Evolutionary conservation across 2,329 filamentous ascomycete genomes (phyloP), one percentile per base, ranked within the genome.

Genomic region (Orbilia ellipsospora): DNA sequence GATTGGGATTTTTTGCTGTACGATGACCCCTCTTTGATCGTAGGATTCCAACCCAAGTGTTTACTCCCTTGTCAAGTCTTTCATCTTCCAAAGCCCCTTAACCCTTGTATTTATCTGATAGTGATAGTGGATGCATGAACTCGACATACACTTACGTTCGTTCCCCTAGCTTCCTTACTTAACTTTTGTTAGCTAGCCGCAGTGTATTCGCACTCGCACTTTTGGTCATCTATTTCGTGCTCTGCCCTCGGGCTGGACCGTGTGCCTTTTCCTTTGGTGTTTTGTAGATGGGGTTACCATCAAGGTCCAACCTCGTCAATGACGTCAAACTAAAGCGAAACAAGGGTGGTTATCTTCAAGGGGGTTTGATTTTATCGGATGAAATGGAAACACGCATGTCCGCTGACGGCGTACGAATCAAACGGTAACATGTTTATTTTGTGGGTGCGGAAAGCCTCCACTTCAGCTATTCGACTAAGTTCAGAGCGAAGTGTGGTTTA

Each of bases 281-380:
- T 23, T 23, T 23, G 23, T 23, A 2, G 23, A 23, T 23, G 23
- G 23, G 23, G 26, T 54, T 52, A 20, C 36, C n/a, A 40, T 44
- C 52, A 36, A 44, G 62, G 61, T 52, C 42, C 16, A 51, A 51
- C 63, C 52, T 68, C 70, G 70, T 63, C 63, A 63, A 74, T 74
- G 70, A 74, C 70, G 70, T 74, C 70, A 74, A 73, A 74, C 62
- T 31, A 67, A 73, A 74, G 56, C 70, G 70, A 68, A 68, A 67
- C 70, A 57, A 63, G 70, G 63, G 70, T 50, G 56, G 31, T 66
- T 52, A 54, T 52, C 60, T 50, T 44, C 56, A 45, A 57, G 51
- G 66, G 66, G 20, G 31, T 48, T 45, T 44, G 15, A 13, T 26
- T 44, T 57, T 70, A 70, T 70, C 66, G 51, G 66, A 70, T 63